phyloP scores from a whole-genome alignment of 768 basidiomycete genomes.

The Artomyces pyxidatus region DNA sequence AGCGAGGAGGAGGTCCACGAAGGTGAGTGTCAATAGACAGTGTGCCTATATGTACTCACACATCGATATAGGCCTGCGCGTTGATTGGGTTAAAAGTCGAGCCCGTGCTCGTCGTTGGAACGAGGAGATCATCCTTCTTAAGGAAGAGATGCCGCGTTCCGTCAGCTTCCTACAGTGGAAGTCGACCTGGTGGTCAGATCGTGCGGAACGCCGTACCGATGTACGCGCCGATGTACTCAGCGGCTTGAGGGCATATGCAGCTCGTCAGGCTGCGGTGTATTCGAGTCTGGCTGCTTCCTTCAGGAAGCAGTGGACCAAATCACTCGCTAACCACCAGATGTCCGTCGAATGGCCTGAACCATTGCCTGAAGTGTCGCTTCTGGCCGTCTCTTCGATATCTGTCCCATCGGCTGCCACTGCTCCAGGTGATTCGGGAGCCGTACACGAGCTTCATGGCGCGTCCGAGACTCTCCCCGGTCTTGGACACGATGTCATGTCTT shows the following conservation, averaged over 20 bases:
- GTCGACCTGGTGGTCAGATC: background rate
- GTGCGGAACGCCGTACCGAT: background rate
- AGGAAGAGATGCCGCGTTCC: conserved; percentile 1
- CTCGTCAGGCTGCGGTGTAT: background rate
- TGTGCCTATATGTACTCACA: background rate
- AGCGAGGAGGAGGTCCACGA: background rate
- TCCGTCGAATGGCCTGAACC: too few species aligned
- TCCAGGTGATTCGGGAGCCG: too few species aligned
- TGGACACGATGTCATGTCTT: too few species aligned
- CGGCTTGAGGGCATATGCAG: background rate
- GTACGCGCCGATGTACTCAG: background rate
- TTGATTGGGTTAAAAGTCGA: conserved; percentile 20
- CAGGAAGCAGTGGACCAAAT: background rate
- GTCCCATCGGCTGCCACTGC: too few species aligned
- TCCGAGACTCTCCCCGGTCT: too few species aligned
- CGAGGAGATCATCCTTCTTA: conserved; percentile 19
- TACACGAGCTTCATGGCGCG: too few species aligned
- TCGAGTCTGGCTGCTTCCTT: background rate
- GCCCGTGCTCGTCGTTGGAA: conserved; percentile 19
- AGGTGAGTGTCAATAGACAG: background rate
- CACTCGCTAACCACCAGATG: too few species aligned
- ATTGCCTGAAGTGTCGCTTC: too few species aligned
- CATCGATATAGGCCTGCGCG: conserved; percentile 9
- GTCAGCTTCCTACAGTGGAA: background rate
- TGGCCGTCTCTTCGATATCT: too few species aligned